Percentiles rank a stretch among this genome's conserved stretches.
Evolutionary conservation across 495 filamentous ascomycete genomes (phyloP).

Genomic region (Bombardia bombarda): DNA sequence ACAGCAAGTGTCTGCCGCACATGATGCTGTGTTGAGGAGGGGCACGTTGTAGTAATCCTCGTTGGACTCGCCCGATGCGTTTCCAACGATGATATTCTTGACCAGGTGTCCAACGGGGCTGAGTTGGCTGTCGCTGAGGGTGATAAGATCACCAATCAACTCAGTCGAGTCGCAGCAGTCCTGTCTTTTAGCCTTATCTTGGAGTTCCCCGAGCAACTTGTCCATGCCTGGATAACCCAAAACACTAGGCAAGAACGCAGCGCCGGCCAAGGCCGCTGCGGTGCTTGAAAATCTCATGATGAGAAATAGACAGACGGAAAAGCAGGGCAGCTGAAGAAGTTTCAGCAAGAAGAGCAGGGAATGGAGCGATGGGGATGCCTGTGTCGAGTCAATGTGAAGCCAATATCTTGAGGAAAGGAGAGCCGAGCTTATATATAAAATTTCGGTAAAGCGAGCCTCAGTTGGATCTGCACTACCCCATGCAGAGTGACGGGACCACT

Average conservation of each 20-base stretch:
- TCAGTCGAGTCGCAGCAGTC: neutral
- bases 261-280: neutral
- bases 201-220: neutral
- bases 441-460: too few species aligned
- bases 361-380: too few species aligned
- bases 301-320: too few species aligned
- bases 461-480: too few species aligned
- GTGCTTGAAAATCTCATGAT: too few species aligned
- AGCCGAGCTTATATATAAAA: too few species aligned
- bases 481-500: too few species aligned
- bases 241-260: neutral
- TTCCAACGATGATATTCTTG: neutral
- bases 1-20: constrained; percentile 30
- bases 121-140: neutral
- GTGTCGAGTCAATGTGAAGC: too few species aligned
- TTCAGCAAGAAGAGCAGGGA: too few species aligned
- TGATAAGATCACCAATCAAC: neutral
- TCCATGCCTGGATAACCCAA: neutral
- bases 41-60: constrained; percentile 1
- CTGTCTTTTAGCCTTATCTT: neutral
- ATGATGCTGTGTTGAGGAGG: constrained; percentile 14
- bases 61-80: neutral
- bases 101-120: neutral
- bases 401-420: too few species aligned
- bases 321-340: too few species aligned